Conservation (phyloP, 2,329 filamentous ascomycete species). For the Microdochium bolleyi region DNA sequence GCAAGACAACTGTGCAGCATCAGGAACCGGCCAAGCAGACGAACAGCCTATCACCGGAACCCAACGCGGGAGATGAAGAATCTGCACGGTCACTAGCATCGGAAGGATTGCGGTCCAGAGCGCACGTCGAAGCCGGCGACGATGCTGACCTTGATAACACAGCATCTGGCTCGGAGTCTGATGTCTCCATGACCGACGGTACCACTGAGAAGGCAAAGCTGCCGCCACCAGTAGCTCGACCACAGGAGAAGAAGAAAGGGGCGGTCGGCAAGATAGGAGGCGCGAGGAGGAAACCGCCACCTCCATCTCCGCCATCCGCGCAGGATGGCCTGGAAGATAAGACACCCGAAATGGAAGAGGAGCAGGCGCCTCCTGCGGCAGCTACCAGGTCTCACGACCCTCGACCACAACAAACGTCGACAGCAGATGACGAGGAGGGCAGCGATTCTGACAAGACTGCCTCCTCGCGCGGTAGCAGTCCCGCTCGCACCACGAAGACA, state of each 20-base stretch:
- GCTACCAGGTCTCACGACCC: conserved; percentile 21
- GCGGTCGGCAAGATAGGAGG: conserved; percentile 34
- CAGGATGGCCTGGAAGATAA: no score
- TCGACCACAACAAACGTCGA: conserved; percentile 7
- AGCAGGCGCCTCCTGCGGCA: conserved; percentile 9
- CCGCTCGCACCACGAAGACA: neutral
- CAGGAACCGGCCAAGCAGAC: neutral
- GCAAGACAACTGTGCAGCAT: neutral
- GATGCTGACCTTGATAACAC: conserved; percentile 9
- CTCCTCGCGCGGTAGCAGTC: neutral
- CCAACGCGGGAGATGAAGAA: neutral
- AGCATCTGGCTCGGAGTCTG: conserved; percentile 10
- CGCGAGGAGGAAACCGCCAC: conserved; percentile 8
- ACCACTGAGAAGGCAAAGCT: conserved; percentile 1
- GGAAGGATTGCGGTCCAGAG: no score
- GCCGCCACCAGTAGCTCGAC: no score
- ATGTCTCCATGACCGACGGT: conserved; percentile 4
- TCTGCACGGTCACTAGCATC: neutral
- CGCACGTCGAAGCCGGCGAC: neutral
- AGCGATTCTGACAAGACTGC: neutral
- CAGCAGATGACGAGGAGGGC: conserved; percentile 2
- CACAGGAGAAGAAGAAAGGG: conserved; percentile 13
- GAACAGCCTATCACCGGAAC: neutral
- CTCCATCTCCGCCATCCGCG: conserved; percentile 4
- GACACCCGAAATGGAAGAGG: no score